Evolutionary conservation across 108 stramenopile genomes (phyloP).

Genomic region (Schizochytrium sp.): DNA sequence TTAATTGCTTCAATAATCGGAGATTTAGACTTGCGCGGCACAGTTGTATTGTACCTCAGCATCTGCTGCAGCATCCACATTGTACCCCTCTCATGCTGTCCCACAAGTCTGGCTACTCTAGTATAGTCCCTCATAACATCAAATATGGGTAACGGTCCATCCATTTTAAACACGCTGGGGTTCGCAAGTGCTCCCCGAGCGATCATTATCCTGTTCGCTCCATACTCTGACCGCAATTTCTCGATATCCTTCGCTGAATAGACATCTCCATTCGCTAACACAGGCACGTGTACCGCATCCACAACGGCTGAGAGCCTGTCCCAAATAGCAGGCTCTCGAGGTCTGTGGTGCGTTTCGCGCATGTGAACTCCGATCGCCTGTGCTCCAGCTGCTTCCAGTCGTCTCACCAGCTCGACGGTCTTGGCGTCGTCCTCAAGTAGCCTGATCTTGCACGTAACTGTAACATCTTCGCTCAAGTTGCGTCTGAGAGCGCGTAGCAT

Average conservation of each 20-base stretch:
- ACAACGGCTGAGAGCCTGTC: constrained; percentile 24
- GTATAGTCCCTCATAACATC: constrained; percentile 51
- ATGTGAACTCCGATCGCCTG: constrained; percentile 92
- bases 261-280: constrained; percentile 40
- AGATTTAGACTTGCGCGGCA: not conserved
- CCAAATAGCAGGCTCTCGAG: constrained; percentile 48
- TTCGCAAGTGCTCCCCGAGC: constrained; percentile 34
- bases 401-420: constrained; percentile 80
- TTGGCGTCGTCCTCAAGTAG: constrained; percentile 79
- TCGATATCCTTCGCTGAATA: constrained; percentile 30
- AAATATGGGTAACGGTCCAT: constrained; percentile 26
- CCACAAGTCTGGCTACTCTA: not conserved
- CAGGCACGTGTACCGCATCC: constrained; percentile 33
- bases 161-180: not conserved
- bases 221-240: not conserved
- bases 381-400: constrained; percentile 89
- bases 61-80: constrained; percentile 39
- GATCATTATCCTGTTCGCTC: constrained; percentile 17
- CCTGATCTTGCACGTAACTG: constrained; percentile 93
- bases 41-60: constrained; percentile 37
- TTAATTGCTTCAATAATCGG: not conserved
- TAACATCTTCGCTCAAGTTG: constrained; percentile 71
- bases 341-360: constrained; percentile 62
- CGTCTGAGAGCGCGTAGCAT: constrained; percentile 79
- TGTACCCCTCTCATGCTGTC: not conserved